Evolutionary conservation across 1,139 yeast genomes (phyloP), one percentile per base, ranked within the genome.

Genomic region (Nakaseomyces uthaithaninus): DNA sequence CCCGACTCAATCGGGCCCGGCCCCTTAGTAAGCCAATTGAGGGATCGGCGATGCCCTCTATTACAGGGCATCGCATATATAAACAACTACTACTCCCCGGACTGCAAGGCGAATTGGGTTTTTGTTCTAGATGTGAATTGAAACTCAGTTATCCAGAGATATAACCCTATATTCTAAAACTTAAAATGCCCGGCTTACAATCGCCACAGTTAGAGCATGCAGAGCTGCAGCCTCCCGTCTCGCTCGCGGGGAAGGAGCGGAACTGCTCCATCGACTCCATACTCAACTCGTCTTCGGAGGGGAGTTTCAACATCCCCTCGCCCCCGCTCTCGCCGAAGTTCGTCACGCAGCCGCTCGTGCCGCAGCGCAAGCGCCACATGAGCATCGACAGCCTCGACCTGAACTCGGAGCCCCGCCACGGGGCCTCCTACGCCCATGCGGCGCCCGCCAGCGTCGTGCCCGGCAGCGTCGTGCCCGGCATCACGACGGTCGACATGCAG

Each of bases 191-290:
- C 28, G 55, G 51, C 39, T 47, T 54, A 42, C 48, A 48, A 43
- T 53, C 59, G 19, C 59, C 59, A 17, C 55, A 49, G 38, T 55
- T 55, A 19, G 58, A 54, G 42, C 55, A 54, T 40, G 53, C 53
- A 23, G 56, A 54, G 43, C 45, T 54, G 48, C 46, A 44, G 14
- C 9, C n/a, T 12, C 35, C 25, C 33, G 23, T 9, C 33, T 17
- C 7, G 25, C 12, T 22, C 11, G 33, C 22, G 12, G 33, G 33
- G 9, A 28, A 28, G 12, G 14, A 31, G 7, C n/a, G 35, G 17
- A 31, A 31, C 35, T 31, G 35, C 17, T 31, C 35, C 14, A 37
- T 42, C 16, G 28, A 37, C 28, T 37, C 33, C 19, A 37, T 5
- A 15, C 16, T 10, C 9, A 37, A 37, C 35, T 14, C 27, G n/a